A percentile compares a stretch with the other conserved stretches of the same genome.
Conservation (phyloP, 768 basidiomycete genomes). For the Lactarius sp. region DNA sequence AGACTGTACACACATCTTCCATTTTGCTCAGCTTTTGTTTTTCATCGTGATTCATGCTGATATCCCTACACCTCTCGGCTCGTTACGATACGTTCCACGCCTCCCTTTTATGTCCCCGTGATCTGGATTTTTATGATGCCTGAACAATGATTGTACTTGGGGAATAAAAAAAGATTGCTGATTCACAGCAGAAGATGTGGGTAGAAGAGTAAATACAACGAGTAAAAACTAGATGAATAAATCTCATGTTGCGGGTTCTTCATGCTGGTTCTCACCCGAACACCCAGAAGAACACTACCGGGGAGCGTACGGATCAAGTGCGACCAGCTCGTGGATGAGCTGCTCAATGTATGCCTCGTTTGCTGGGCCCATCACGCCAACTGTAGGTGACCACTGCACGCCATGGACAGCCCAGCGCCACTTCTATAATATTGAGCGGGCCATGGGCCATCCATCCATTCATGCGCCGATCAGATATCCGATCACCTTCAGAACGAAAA, state of each 20-base stretch:
- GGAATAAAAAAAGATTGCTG: not conserved
- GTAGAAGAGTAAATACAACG: not conserved
- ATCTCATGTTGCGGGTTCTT: not conserved
- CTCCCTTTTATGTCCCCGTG: not conserved
- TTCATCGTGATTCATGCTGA: not conserved
- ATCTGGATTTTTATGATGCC: slow-evolving; percentile 9
- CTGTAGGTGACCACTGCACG: slow-evolving; percentile 45
- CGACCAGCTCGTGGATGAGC: slow-evolving; percentile 22
- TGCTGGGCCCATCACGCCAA: slow-evolving; percentile 37
- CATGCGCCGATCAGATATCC: not conserved
- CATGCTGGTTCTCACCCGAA: not conserved
- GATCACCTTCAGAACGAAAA: not conserved
- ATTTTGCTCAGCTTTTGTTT: slow-evolving; percentile 1
- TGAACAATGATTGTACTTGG: slow-evolving; percentile 8
- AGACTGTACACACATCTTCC: slow-evolving; percentile 10
- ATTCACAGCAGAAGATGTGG: not conserved
- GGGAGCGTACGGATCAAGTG: slow-evolving; percentile 13
- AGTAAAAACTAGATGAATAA: not conserved
- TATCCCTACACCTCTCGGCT: not conserved
- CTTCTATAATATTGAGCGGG: slow-evolving; percentile 37
- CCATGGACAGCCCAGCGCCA: slow-evolving; percentile 70
- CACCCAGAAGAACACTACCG: not conserved
- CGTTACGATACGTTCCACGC: slow-evolving; percentile 10
- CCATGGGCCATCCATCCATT: not conserved
- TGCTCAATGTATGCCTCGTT: slow-evolving; percentile 18